Base-by-base conservation (phyloP, 768 basidiomycete species). In the Lactarius sp. region DNA sequence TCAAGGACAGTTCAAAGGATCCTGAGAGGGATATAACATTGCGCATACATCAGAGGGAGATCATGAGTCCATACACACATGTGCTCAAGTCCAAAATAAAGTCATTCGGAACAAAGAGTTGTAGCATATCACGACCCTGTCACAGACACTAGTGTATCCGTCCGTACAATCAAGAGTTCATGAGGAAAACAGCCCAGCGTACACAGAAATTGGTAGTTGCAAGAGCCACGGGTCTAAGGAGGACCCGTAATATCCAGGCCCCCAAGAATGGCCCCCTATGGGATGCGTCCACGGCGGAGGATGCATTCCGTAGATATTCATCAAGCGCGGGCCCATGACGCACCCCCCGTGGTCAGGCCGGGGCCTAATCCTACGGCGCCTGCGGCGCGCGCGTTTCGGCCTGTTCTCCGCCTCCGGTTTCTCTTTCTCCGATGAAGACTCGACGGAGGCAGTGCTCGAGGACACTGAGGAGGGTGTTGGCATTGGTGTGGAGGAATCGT, bases 271-370 rank as follows among this genome's bases (percentile, higher is more conserved):
- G 50, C 16, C 31, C 33, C 27, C 50, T 31, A 3, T 31, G 14
- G 13, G 33, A 16, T 33, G 8, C 2, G 7, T 10, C 62, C 62
- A 59, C 44, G 13, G n/a, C 20, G 36, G 22, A 33, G n/a, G 12
- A 13, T 33, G 22, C 0, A 20, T 1, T 6, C 53, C 41, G 10
- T 27, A 10, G 2, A 50, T 20, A 20, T 53, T n/a, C 31, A 59
- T 44, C 42, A 14, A 36, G 36, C 62, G 62, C 2, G 62, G 62
- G 4, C 57, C 62, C 52, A 54, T 64, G 13, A 54, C 31, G n/a
- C 18, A 39, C 1, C 37, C 57, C 1, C 3, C 34, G 9, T 31
- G 33, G 2, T 39, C 52, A 4, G 3, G 4, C 14, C 16, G 2
- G 4, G 2, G 22, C 13, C 42, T 47, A 27, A 33, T 16, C 36